Evolutionary conservation across 805 yeast genomes (phyloP).

Genomic region (Pichia membranifaciens): DNA sequence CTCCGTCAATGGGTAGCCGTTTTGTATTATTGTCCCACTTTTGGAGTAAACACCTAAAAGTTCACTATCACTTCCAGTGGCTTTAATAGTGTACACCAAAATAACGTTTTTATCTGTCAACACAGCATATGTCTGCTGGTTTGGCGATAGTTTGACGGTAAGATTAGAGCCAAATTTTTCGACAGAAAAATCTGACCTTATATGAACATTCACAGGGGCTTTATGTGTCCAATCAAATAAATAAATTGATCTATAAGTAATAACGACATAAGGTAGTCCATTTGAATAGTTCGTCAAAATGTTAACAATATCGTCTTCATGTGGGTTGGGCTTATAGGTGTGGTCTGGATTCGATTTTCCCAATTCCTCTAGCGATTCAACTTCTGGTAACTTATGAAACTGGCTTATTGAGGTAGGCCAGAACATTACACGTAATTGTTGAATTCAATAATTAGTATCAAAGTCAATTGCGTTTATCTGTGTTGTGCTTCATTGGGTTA

Average conservation of each 20-base stretch:
- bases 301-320: constrained; percentile 21
- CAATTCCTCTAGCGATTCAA: constrained; percentile 18
- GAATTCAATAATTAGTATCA: no score
- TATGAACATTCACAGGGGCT: constrained; percentile 44
- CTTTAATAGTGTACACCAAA: constrained; percentile 38
- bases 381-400: constrained; percentile 24
- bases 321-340: constrained; percentile 22
- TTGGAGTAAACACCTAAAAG: constrained; percentile 26
- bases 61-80: constrained; percentile 26
- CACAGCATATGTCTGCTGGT: constrained; percentile 35
- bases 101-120: constrained; percentile 36
- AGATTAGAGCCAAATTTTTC: constrained; percentile 42
- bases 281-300: constrained; percentile 7
- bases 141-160: constrained; percentile 32
- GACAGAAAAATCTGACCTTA: constrained; percentile 39
- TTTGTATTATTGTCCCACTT: constrained; percentile 29
- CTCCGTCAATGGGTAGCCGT: constrained; percentile 22
- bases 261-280: constrained; percentile 26
- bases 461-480: no score
- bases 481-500: no score
- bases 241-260: constrained; percentile 35
- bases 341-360: constrained; percentile 9
- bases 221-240: constrained; percentile 37
- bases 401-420: constrained; percentile 29
- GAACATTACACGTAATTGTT: constrained; percentile 19